Percentiles rank a stretch among this genome's conserved stretches.
These are phyloP conservation scores for Fusarium secorum DNA, from an alignment of 2,329 filamentous ascomycete genomes.

Conservation along the genomic window DNA sequence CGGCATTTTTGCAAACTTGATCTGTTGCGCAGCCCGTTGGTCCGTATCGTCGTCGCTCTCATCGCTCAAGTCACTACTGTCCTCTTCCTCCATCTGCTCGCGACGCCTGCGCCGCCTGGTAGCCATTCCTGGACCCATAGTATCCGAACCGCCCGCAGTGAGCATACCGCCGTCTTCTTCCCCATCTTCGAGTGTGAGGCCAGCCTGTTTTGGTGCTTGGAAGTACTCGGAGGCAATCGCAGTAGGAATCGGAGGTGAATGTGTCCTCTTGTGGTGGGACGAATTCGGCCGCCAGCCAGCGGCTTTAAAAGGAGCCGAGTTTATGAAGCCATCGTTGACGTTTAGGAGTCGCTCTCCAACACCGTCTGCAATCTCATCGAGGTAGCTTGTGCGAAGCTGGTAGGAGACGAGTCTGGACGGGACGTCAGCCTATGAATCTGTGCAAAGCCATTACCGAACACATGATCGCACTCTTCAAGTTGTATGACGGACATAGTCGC, in stretches of 20 bases:
- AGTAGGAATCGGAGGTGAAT: constrained; percentile 86
- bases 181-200: constrained; percentile 72
- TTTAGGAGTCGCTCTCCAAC: constrained; percentile 86
- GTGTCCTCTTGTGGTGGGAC: constrained; percentile 79
- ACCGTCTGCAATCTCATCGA: constrained; percentile 81
- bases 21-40: constrained; percentile 82
- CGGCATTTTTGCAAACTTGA: constrained; percentile 97
- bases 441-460: neutral
- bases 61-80: constrained; percentile 85
- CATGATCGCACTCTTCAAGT: constrained; percentile 48
- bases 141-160: constrained; percentile 72
- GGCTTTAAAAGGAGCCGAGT: constrained; percentile 81
- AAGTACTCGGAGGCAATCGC: constrained; percentile 86
- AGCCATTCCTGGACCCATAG: constrained; percentile 71
- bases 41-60: constrained; percentile 83
- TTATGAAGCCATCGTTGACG: constrained; percentile 80
- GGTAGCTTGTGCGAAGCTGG: constrained; percentile 81
- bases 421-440: constrained; percentile 28
- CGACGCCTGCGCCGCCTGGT: constrained; percentile 71
- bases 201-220: constrained; percentile 70
- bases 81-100: constrained; percentile 83
- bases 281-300: constrained; percentile 81
- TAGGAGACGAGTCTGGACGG: constrained; percentile 76
- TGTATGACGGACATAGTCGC: constrained; percentile 50
- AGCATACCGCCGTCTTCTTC: constrained; percentile 78